Conservation (phyloP, 1,284 basidiomycete genomes). For the Bondarzewia mesenterica region DNA sequence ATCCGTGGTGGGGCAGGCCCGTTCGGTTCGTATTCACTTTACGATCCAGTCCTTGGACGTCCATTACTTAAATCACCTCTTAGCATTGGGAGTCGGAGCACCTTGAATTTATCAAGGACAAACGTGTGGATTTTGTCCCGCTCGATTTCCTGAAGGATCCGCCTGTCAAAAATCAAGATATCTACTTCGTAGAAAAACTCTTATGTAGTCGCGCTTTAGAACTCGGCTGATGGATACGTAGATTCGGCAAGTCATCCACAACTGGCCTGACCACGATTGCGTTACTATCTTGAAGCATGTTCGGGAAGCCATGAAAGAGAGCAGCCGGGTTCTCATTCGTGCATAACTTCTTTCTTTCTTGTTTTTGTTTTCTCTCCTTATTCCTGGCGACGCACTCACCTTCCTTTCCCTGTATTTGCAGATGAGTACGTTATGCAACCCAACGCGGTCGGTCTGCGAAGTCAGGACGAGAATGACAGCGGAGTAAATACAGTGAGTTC, state of each 20-base stretch:
- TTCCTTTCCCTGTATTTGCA: not conserved
- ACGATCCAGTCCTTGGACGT: not conserved
- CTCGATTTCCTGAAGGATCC: constrained; percentile 37
- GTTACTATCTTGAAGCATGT: constrained; percentile 20
- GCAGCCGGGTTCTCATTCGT: constrained; percentile 16
- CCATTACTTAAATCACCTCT: not conserved
- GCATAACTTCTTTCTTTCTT: constrained; percentile 1
- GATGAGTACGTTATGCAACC: constrained; percentile 17
- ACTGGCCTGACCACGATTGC: constrained; percentile 19
- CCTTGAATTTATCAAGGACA: constrained; percentile 23
- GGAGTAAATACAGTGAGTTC: not conserved
- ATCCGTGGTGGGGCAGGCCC: constrained; percentile 26
- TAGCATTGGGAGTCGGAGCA: constrained; percentile 20
- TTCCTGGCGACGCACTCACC: not conserved
- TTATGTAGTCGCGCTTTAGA: not conserved
- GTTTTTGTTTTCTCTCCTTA: too few relatives aligned
- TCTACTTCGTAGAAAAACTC: constrained; percentile 33
- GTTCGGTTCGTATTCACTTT: constrained; percentile 8
- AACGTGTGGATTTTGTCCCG: constrained; percentile 28
- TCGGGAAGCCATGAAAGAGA: constrained; percentile 14
- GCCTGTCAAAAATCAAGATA: constrained; percentile 30
- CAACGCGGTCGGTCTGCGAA: not conserved
- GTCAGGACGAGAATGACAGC: not conserved
- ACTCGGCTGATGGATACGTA: not conserved
- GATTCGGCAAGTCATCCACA: constrained; percentile 14